Conservation (phyloP, 257 asterid genomes). For the Solanum raphanifolium region DNA sequence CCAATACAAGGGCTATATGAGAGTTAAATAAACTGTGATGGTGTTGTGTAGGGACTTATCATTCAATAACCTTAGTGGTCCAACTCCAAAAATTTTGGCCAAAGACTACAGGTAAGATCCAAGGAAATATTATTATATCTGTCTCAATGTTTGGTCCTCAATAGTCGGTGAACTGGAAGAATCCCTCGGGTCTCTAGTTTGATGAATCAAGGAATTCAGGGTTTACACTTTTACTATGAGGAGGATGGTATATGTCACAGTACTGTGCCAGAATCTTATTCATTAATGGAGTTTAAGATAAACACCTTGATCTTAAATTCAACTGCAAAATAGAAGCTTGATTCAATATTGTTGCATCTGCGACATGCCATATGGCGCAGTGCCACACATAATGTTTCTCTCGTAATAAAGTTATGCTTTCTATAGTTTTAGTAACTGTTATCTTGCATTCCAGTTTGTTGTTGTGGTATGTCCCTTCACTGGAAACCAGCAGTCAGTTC, state of each 20-base stretch:
- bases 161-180: neutral
- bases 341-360: neutral
- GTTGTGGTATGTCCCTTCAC: neutral
- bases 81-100: constrained; percentile 67
- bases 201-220: neutral
- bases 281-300: neutral
- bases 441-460: neutral
- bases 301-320: neutral
- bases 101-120: constrained; percentile 76
- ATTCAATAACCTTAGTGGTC: constrained; percentile 76
- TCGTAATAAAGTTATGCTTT: neutral
- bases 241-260: neutral
- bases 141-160: neutral
- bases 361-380: neutral
- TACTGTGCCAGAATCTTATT: neutral
- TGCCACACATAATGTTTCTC: neutral
- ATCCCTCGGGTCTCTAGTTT: neutral
- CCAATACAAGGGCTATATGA: neutral
- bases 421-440: neutral
- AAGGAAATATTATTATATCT: neutral
- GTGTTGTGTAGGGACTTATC: constrained; percentile 74
- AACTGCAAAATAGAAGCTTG: neutral
- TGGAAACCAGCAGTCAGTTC: neutral
- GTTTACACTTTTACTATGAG: neutral
- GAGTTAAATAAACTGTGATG: neutral